These are phyloP conservation scores for Fagopyrum tataricum DNA, from an alignment of 148 eudicot species.

Conservation along the genomic window DNA sequence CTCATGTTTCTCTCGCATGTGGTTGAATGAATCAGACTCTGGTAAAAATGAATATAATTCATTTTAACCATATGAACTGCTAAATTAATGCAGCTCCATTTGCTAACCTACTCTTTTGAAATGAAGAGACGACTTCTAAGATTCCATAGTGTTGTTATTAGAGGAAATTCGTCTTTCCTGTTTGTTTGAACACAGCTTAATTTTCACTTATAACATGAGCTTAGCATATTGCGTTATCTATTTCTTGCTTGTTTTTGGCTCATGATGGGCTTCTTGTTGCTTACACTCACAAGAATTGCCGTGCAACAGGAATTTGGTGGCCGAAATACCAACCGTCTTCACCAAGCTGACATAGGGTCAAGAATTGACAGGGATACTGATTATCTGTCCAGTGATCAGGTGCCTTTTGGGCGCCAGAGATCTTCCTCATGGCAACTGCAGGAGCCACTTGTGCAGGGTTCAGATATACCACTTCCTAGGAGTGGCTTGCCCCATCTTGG, in stretches of 20 bases:
- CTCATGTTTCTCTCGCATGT: not conserved
- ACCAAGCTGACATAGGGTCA: conserved; percentile 31
- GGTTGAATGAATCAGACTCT: not conserved
- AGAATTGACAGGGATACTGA: conserved; percentile 51
- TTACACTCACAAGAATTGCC: conserved; percentile 12
- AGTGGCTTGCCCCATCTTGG: conserved; percentile 29
- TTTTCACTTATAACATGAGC: not conserved
- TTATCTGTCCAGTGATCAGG: conserved; percentile 34
- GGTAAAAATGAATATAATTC: not conserved
- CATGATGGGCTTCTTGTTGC: not conserved
- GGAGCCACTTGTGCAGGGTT: conserved; percentile 31
- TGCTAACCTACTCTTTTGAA: not conserved
- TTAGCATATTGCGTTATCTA: not conserved
- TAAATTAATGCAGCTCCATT: not conserved
- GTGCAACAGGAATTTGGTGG: conserved; percentile 43
- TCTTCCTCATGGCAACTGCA: conserved; percentile 37
- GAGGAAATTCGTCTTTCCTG: not conserved
- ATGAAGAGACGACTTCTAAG: not conserved
- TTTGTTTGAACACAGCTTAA: not conserved
- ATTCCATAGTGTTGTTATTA: not conserved
- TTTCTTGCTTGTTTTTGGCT: not conserved
- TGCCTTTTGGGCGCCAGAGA: conserved; percentile 30
- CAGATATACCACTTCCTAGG: conserved; percentile 30
- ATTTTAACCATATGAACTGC: not conserved
- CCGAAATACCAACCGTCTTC: conserved; percentile 29